phyloP scores from a whole-genome alignment of 2,329 filamentous ascomycete genomes.

The Trichoderma asperellum region DNA sequence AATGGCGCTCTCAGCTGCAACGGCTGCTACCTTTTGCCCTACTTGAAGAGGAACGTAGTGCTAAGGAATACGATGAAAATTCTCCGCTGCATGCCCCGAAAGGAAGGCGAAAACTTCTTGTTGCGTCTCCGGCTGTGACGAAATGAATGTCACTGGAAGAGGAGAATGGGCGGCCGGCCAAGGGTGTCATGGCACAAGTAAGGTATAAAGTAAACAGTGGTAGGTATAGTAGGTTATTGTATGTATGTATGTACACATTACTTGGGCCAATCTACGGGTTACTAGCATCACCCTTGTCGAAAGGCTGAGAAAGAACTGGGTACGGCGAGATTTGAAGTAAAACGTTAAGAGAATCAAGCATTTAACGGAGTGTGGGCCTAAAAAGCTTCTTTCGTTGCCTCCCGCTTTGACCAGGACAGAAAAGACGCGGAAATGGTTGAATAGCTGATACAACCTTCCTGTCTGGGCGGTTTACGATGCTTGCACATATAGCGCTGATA shows the following conservation, averaged over 20 bases:
- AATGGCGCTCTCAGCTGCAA: not conserved
- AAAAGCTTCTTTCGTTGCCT: constrained; percentile 17
- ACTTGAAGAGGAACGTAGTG: not conserved
- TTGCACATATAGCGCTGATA: not conserved
- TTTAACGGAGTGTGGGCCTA: constrained; percentile 3
- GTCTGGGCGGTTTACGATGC: not conserved
- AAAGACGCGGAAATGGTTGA: not conserved
- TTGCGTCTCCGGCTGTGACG: not conserved
- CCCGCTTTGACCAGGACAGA: not conserved
- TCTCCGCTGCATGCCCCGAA: not conserved
- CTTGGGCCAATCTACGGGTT: not conserved
- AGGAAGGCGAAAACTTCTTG: not conserved
- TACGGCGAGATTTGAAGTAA: not conserved
- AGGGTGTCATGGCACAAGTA: not conserved
- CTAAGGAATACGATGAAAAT: constrained; percentile 3
- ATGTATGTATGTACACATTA: too few relatives aligned
- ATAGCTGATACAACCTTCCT: not conserved
- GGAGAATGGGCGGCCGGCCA: not conserved
- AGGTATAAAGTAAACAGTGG: not conserved
- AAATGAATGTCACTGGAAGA: not conserved
- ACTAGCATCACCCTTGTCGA: not conserved
- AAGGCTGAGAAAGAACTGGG: not conserved
- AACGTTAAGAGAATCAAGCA: constrained; percentile 1
- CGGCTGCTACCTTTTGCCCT: not conserved
- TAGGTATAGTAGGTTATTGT: not conserved